phyloP scores from a whole-genome alignment of 1,284 basidiomycete genomes.

The Marasmius oreades region DNA sequence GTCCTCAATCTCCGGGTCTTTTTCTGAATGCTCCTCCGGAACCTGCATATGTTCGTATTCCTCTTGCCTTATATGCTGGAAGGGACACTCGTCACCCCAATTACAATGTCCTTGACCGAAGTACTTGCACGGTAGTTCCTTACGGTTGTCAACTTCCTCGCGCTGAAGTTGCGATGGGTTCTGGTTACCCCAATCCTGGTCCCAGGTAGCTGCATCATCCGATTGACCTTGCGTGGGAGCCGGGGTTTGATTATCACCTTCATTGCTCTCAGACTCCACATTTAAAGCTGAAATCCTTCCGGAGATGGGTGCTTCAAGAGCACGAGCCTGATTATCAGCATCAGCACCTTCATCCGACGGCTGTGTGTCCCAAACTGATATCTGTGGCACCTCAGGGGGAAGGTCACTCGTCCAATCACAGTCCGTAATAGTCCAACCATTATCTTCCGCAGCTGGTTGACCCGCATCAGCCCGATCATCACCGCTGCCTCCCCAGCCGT shows the following conservation, averaged over 20 bases:
- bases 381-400: background rate
- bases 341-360: background rate
- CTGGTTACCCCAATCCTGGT: conserved; percentile 1
- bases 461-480: background rate
- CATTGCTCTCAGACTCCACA: background rate
- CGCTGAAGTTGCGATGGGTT: conserved; percentile 11
- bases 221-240: background rate
- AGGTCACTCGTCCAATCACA: background rate
- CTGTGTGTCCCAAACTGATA: background rate
- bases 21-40: background rate
- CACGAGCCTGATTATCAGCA: too few species aligned
- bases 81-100: conserved; percentile 28
- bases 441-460: background rate
- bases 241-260: background rate
- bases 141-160: conserved; percentile 11
- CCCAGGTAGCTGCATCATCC: background rate
- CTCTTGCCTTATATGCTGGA: conserved; percentile 22
- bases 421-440: too few species aligned
- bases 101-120: conserved; percentile 32
- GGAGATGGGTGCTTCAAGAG: too few species aligned
- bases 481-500: background rate
- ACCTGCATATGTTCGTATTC: conserved; percentile 6
- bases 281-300: background rate
- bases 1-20: background rate
- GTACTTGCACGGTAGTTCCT: conserved; percentile 24